Conservation (phyloP, 495 filamentous ascomycete genomes). For the Letharia columbiana region DNA sequence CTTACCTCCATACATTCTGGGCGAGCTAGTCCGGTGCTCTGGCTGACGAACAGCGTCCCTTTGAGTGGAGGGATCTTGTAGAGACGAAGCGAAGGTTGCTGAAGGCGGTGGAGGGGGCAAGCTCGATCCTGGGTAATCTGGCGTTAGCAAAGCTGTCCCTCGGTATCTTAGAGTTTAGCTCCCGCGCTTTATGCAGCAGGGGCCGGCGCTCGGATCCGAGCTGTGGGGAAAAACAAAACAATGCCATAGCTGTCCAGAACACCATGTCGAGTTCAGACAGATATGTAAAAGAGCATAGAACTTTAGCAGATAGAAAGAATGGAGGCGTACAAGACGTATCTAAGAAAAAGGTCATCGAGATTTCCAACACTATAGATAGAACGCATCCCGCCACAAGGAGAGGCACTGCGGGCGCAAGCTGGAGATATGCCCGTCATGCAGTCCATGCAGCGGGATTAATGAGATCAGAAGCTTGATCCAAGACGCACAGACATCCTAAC, state of each 20-base stretch:
- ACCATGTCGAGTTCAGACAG: neutral
- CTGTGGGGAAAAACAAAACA: conserved; percentile 15
- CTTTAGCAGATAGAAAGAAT: neutral
- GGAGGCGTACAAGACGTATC: no score
- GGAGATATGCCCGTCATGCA: neutral
- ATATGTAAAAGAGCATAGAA: neutral
- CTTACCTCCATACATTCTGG: conserved; percentile 25
- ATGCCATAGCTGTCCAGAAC: neutral
- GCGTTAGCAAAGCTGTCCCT: conserved; percentile 8
- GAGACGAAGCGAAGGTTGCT: conserved; percentile 11
- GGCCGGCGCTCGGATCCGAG: conserved; percentile 15
- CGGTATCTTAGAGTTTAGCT: conserved; percentile 7
- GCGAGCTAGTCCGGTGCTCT: conserved; percentile 15
- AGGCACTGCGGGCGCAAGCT: neutral
- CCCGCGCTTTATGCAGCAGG: conserved; percentile 11
- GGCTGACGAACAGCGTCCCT: conserved; percentile 9
- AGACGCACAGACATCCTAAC: neutral
- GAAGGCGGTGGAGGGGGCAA: conserved; percentile 16
- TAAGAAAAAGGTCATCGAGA: neutral
- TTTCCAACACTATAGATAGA: neutral
- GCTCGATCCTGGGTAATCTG: conserved; percentile 17
- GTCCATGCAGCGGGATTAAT: neutral
- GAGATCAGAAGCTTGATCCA: neutral
- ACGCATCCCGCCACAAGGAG: neutral
- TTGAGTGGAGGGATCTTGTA: conserved; percentile 11